Evolutionary conservation across 2,329 filamentous ascomycete species (phyloP).

Genomic region (Tolypocladium cylindrosporum): DNA sequence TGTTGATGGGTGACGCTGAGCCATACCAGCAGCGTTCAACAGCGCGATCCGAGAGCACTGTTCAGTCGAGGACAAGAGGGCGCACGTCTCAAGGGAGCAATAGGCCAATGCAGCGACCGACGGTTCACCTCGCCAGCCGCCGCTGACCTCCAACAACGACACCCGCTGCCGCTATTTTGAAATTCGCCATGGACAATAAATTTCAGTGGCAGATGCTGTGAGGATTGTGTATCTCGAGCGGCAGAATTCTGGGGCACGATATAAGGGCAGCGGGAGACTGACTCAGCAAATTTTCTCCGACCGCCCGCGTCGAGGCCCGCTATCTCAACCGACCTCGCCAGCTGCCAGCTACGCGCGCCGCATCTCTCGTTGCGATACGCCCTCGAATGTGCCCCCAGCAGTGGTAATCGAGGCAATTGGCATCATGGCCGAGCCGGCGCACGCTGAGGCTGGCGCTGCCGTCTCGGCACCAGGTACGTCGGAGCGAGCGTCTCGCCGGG

Average conservation of each 20-base stretch:
- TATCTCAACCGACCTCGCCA: not conserved
- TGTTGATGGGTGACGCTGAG: not conserved
- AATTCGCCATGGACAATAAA: conserved; percentile 6
- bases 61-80: not conserved
- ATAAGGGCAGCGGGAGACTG: conserved; percentile 27
- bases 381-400: conserved; percentile 10
- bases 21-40: not conserved
- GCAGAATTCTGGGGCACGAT: conserved; percentile 27
- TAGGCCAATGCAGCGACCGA: not conserved
- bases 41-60: not conserved
- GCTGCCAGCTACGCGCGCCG: conserved; percentile 4
- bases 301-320: conserved; percentile 14
- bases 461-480: conserved; percentile 25
- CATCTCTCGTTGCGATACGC: conserved; percentile 8
- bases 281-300: conserved; percentile 33
- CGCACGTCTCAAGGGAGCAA: not conserved
- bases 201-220: conserved; percentile 11
- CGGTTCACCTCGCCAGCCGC: not conserved
- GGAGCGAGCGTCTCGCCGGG: not conserved
- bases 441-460: conserved; percentile 22
- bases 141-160: not conserved
- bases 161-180: conserved; percentile 1
- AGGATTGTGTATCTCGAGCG: conserved; percentile 28
- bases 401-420: conserved; percentile 17
- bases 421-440: conserved; percentile 32